Evolutionary conservation across 1,139 yeast species (phyloP), one percentile per base, ranked within the genome.

Genomic region (Lipomyces yarrowii): DNA sequence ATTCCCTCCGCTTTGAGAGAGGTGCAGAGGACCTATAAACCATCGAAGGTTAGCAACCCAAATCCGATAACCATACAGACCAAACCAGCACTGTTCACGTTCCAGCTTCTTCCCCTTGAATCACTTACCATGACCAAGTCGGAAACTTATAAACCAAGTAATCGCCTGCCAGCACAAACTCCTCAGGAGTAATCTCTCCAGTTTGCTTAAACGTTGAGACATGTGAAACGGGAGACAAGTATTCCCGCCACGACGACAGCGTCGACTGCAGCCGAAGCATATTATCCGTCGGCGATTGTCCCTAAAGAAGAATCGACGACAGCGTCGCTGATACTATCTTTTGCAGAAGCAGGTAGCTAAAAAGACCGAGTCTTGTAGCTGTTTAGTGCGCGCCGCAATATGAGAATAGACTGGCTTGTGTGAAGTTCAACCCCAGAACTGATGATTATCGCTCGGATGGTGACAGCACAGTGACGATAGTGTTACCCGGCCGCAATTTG

Each of bases 141-240:
- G 99, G 98, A 77, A 96, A 94, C 81, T 90, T 90, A 77, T 86
- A 87, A 51, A 88, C 94, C 68, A 94, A 80, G 76, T 90, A 92
- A 74, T 93, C 97, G n/a, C 98, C 98, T 5, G 98, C 97, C 64
- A 81, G 82, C 10, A 91, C 92, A 78, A 92, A 93, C 76, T 93
- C 98, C 67, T 90, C 96, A 2, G 98, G 98, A 0, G 97, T 89
- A 64, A 94, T 88, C 76, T 93, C 96, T 2, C 99, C 99, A 0
- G 97, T 90, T 60, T 83, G 79, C 64, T 86, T 82, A 78, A 92
- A 94, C 56, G 94, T 91, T 35, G 98, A 91, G 26, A 81, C 84
- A 77, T 92, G 91, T 60, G 87, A 85, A 10, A 93, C 88, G 0
- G 99, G 99, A 3, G 99, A 93, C 67, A 94, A 81, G 75, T 93